Conservation (phyloP, 2,329 filamentous ascomycete genomes). For the Ilyonectria mors-panacis region DNA sequence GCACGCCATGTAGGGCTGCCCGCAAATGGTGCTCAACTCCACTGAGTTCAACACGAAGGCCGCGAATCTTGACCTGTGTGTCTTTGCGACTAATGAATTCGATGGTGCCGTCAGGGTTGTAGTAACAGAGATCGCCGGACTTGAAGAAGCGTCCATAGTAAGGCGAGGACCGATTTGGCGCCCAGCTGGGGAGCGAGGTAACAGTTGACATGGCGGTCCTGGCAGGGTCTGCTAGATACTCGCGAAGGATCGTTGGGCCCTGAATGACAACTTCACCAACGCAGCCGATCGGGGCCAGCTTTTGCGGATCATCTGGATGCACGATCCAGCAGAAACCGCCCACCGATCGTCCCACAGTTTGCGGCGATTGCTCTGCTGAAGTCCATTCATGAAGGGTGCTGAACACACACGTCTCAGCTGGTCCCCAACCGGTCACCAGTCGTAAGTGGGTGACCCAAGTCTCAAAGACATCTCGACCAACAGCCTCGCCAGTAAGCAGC, state of each 20-base stretch:
- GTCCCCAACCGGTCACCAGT: conserved; percentile 40
- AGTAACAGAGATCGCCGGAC: conserved; percentile 45
- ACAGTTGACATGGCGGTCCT: conserved; percentile 48
- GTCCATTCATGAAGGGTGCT: conserved; percentile 13
- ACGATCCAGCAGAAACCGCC: conserved; percentile 44
- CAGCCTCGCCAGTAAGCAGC: conserved; percentile 37
- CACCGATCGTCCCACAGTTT: conserved; percentile 13
- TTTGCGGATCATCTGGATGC: conserved; percentile 38
- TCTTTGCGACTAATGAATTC: conserved; percentile 66
- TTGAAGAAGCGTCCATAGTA: conserved; percentile 34
- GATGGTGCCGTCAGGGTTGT: conserved; percentile 53
- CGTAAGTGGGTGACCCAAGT: conserved; percentile 34
- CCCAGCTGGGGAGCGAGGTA: conserved; percentile 45
- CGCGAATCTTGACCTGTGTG: conserved; percentile 69
- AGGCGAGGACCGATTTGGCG: conserved; percentile 29
- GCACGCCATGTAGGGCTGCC: neutral
- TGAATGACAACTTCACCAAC: conserved; percentile 50
- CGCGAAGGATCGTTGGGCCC: conserved; percentile 42
- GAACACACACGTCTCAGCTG: conserved; percentile 33
- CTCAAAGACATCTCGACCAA: conserved; percentile 24
- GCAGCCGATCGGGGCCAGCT: conserved; percentile 39
- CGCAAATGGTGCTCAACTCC: conserved; percentile 35
- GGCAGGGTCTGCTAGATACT: conserved; percentile 42
- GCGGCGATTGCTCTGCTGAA: conserved; percentile 9
- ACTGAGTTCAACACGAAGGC: conserved; percentile 64